A percentile compares a stretch with the other conserved stretches of the same genome.
Conservation (phyloP, 2,329 filamentous ascomycete genomes). For the Fusarium heterosporum region DNA sequence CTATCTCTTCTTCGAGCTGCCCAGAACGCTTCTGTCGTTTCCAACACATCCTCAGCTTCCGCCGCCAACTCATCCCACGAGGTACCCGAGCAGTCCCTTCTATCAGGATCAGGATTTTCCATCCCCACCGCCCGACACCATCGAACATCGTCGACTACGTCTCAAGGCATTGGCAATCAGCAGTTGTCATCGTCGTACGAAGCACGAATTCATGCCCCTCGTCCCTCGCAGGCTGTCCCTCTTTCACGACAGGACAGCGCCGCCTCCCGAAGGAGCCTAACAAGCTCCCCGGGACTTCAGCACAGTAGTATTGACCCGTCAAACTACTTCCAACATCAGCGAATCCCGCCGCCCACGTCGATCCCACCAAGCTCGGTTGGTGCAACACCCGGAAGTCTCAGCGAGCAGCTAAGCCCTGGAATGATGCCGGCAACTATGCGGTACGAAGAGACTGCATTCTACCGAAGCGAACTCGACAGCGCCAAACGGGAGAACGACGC, state of each 20-base stretch:
- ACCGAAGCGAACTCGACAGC: slow-evolving; percentile 69
- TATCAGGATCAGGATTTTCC: slow-evolving; percentile 69
- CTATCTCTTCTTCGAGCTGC: slow-evolving; percentile 82
- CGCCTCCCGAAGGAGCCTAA: slow-evolving; percentile 64
- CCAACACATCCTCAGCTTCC: slow-evolving; percentile 73
- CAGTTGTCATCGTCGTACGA: slow-evolving; percentile 54
- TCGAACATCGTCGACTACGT: slow-evolving; percentile 69
- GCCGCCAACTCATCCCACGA: slow-evolving; percentile 65
- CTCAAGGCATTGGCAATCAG: slow-evolving; percentile 59
- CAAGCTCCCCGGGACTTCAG: slow-evolving; percentile 60
- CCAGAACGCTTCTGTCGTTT: slow-evolving; percentile 74
- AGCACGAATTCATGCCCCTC: slow-evolving; percentile 58
- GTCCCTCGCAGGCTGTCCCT: slow-evolving; percentile 58
- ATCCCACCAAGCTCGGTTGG: slow-evolving; percentile 54
- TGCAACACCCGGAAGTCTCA: slow-evolving; percentile 55
- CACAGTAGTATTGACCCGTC: slow-evolving; percentile 60
- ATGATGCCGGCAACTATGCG: slow-evolving; percentile 68
- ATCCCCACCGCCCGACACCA: slow-evolving; percentile 68
- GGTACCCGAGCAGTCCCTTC: slow-evolving; percentile 62
- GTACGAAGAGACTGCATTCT: slow-evolving; percentile 72
- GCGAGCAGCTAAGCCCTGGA: slow-evolving; percentile 63
- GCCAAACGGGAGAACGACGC: slow-evolving; percentile 74
- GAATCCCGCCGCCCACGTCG: slow-evolving; percentile 53
- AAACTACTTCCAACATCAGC: slow-evolving; percentile 63
- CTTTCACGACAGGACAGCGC: slow-evolving; percentile 68